A percentile compares a stretch with the other conserved stretches of the same genome.
Evolutionary conservation across 257 asterid genomes (phyloP).

Genomic region (Rehmannia glutinosa): DNA sequence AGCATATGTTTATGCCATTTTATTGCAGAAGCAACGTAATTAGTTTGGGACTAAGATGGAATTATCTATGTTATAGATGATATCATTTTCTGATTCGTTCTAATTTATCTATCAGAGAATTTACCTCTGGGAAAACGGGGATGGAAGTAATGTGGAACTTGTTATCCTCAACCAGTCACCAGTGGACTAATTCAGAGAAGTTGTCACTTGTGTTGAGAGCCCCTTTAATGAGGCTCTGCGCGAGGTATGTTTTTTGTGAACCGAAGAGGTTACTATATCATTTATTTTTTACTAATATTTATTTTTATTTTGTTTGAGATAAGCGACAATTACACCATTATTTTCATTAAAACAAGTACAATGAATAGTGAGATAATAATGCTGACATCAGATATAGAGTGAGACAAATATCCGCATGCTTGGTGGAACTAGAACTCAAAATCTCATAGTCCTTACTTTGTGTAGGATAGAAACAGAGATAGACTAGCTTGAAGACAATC

Average conservation of each 20-base stretch:
- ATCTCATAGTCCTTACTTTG: too few relatives aligned
- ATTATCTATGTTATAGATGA: not conserved
- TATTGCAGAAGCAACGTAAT: slow-evolving; percentile 1
- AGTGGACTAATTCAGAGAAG: slow-evolving; percentile 63
- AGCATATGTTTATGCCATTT: slow-evolving; percentile 23
- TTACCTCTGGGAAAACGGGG: slow-evolving; percentile 46
- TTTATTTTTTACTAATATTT: not conserved
- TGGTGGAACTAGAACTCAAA: too few relatives aligned
- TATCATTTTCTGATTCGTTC: slow-evolving; percentile 15
- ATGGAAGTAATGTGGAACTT: slow-evolving; percentile 61
- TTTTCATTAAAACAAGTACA: too few relatives aligned
- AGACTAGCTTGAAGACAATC: too few relatives aligned
- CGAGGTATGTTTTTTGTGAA: slow-evolving; percentile 46
- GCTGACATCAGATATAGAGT: too few relatives aligned
- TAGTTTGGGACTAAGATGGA: not conserved
- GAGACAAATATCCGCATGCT: too few relatives aligned
- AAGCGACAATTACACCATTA: too few relatives aligned
- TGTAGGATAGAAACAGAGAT: too few relatives aligned
- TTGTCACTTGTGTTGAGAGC: slow-evolving; percentile 41
- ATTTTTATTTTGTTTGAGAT: too few relatives aligned
- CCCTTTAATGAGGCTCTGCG: slow-evolving; percentile 85
- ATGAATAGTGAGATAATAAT: not conserved
- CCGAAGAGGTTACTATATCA: not conserved
- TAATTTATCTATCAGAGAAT: slow-evolving; percentile 44
- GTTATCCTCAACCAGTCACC: slow-evolving; percentile 43